A percentile compares a stretch with the other conserved stretches of the same genome.
Conservation (phyloP, 257 asterid genomes). For the Handroanthus guayacan region DNA sequence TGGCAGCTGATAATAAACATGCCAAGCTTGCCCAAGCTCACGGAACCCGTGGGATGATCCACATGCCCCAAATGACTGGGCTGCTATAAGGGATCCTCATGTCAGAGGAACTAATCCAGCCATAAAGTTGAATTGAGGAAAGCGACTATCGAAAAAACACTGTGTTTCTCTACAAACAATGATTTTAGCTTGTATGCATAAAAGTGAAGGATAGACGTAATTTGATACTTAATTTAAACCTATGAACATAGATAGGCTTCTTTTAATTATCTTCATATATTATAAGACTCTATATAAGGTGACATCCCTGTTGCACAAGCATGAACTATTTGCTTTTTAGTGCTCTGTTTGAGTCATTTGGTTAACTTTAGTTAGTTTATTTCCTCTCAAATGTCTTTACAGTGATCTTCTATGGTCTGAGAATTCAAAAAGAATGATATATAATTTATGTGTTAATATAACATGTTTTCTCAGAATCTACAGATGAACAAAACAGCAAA, state of each 20-base stretch:
- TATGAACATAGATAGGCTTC: conserved; percentile 18
- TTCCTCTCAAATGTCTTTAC: conserved; percentile 18
- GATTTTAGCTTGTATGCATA: background rate
- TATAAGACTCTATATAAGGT: background rate
- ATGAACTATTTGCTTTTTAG: background rate
- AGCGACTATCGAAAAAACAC: background rate
- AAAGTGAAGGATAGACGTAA: conserved; percentile 11
- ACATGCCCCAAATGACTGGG: conserved; percentile 12
- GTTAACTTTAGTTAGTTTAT: background rate
- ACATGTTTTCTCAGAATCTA: conserved; percentile 17
- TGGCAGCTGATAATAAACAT: conserved; percentile 4
- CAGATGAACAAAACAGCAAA: conserved; percentile 23
- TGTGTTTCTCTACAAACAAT: conserved; percentile 12
- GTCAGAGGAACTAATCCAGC: conserved; percentile 7
- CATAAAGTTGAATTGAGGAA: conserved; percentile 1
- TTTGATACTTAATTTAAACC: background rate
- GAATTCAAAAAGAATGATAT: background rate
- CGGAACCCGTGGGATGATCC: conserved; percentile 24
- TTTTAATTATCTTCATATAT: background rate
- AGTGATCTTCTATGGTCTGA: background rate
- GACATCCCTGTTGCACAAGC: background rate
- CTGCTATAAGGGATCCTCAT: conserved; percentile 14
- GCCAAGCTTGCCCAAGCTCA: conserved; percentile 20
- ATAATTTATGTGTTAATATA: background rate
- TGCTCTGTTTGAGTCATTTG: background rate